Evolutionary conservation across 768 basidiomycete species (phyloP), one percentile per base, ranked within the genome.

Genomic region (Holtermannia corniformis): DNA sequence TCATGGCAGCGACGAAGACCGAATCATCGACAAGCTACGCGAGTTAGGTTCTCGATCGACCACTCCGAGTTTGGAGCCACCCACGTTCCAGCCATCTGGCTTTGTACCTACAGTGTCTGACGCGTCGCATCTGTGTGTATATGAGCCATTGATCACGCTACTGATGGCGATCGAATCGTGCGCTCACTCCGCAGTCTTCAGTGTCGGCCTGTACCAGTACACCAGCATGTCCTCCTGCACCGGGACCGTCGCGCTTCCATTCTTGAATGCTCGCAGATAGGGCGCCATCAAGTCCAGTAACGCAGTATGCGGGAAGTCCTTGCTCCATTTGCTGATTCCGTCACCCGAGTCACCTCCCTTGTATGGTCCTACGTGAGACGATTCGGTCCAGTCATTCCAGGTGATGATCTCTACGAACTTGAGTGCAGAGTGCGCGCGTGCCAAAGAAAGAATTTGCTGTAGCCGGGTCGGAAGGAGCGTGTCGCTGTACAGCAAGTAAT

Each of bases 351-450:
- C 25, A 1, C 21, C 47, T 10, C 47, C 47, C 28, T 14, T 22
- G 25, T 13, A 47, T 14, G 47, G 21, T 11, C 14, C 13, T 22
- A 47, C 28, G 11, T 11, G 25, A 22, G 21, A 24, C 14, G 47
- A 47, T 27, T 47, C 47, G 25, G 47, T 47, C 47, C 47, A 47
- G 47, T 47, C 47, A 27, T 47, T 47, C 47, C 47, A 47, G 1
- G 47, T 47, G 47, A 47, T 47, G 7, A 47, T 27, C 25, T 47
- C 47, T 22, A 47, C 25, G 16, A 22, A 47, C 13, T 14, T 11
- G n/a, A n/a, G n/a, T n/a, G n/a, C n/a, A n/a, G n/a, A n/a, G n/a
- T 32, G 37, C 14, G 41, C 25, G 4, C 16, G 3, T 3, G 40
- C 40, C 21, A 47, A 11, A 14, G 47, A 12, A 14, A 47, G 47